phyloP scores from a whole-genome alignment of 148 eudicot species.

The Nyssa sinensis region DNA sequence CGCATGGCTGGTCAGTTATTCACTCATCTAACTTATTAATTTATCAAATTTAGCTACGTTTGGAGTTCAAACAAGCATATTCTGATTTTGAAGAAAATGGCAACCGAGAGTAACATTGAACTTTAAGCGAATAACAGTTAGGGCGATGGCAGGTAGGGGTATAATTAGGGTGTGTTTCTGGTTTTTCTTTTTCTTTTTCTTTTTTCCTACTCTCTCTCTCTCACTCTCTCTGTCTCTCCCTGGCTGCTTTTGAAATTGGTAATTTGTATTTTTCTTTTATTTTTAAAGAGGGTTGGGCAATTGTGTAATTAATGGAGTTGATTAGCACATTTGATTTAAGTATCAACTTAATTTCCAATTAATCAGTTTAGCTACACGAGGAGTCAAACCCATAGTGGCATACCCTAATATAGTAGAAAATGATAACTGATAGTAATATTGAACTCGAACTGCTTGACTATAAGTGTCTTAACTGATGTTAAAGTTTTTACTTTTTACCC shows the following conservation, averaged over 20 bases:
- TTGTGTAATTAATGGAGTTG: background rate
- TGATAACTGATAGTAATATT: background rate
- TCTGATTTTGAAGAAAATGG: background rate
- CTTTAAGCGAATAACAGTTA: background rate
- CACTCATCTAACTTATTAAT: background rate
- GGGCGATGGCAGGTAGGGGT: background rate
- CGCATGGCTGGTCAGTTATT: background rate
- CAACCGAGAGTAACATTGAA: background rate
- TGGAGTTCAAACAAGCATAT: background rate
- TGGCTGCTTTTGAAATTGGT: background rate
- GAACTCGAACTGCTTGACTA: background rate
- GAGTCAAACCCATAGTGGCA: background rate
- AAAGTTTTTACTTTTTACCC: no score
- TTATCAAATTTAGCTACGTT: slow-evolving; percentile 4
- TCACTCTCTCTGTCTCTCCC: no score
- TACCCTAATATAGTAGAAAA: background rate
- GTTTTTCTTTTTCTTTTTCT: background rate
- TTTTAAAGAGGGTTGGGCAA: no score
- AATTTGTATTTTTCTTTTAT: background rate
- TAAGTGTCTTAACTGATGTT: background rate
- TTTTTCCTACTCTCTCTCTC: no score
- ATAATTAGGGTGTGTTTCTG: background rate
- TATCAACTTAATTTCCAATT: background rate
- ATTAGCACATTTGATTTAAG: background rate
- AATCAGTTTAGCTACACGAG: background rate